A percentile compares a stretch with the other conserved stretches of the same genome.
Evolutionary conservation across 2,329 filamentous ascomycete species (phyloP).

Genomic region (Aureobasidium leucospermi): DNA sequence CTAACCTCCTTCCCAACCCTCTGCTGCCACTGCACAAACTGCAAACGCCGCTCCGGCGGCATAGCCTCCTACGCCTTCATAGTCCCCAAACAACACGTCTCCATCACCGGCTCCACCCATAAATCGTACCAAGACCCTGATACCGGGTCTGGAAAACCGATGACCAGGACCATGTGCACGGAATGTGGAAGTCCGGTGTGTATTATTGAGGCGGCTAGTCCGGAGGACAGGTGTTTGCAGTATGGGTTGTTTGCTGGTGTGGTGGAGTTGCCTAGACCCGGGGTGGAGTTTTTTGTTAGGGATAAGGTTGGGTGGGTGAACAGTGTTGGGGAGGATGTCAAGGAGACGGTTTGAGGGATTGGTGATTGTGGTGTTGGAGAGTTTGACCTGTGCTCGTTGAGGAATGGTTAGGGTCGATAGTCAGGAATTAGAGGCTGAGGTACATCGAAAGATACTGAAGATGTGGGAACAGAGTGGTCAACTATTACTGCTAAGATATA

Average conservation of each 20-base stretch:
- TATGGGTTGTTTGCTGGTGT: conserved; percentile 18
- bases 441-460: too few relatives aligned
- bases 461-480: too few relatives aligned
- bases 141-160: conserved; percentile 18
- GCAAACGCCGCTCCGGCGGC: conserved; percentile 18
- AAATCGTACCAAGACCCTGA: conserved; percentile 13
- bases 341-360: neutral
- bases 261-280: conserved; percentile 16
- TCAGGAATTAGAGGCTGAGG: too few relatives aligned
- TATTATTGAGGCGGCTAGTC: conserved; percentile 17
- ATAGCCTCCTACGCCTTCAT: conserved; percentile 19
- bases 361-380: too few relatives aligned
- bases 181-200: conserved; percentile 18
- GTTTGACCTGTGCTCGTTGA: too few relatives aligned
- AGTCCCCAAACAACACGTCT: conserved; percentile 16
- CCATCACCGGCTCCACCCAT: conserved; percentile 14
- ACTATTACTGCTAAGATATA: too few relatives aligned
- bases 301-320: conserved; percentile 17
- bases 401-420: too few relatives aligned
- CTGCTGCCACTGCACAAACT: conserved; percentile 18
- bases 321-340: conserved; percentile 16
- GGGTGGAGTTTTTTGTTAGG: conserved; percentile 18
- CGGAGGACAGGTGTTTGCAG: conserved; percentile 18
- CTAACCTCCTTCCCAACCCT: conserved; percentile 12
- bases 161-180: conserved; percentile 17